Evolutionary conservation across 352 stramenopile species (phyloP).

Genomic region (Phytophthora litchii): DNA sequence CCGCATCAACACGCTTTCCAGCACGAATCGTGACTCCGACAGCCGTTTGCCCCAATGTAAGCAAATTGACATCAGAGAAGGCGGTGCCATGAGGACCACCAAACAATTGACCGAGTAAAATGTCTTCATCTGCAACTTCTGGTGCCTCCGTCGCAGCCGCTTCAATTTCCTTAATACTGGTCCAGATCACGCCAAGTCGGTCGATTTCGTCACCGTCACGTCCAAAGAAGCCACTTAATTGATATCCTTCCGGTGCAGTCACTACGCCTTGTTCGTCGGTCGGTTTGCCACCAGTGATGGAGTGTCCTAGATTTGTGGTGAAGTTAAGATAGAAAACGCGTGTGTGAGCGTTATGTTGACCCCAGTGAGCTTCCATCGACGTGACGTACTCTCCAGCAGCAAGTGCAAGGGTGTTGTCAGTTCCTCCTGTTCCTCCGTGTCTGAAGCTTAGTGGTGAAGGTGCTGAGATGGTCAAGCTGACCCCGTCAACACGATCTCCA

Average conservation of each 20-base stretch:
- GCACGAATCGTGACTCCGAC: constrained; percentile 19
- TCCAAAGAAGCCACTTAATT: constrained; percentile 25
- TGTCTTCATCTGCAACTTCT: constrained; percentile 20
- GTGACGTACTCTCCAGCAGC: constrained; percentile 21
- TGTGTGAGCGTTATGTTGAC: constrained; percentile 18
- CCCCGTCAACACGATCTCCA: constrained; percentile 37
- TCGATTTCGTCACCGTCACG: constrained; percentile 24
- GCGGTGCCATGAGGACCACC: constrained; percentile 17
- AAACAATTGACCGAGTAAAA: constrained; percentile 16
- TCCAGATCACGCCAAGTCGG: constrained; percentile 21
- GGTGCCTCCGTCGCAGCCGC: constrained; percentile 8
- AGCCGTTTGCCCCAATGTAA: constrained; percentile 15
- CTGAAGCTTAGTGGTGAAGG: constrained; percentile 33
- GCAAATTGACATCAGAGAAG: constrained; percentile 23
- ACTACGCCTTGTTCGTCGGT: constrained; percentile 19
- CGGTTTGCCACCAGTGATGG: constrained; percentile 7
- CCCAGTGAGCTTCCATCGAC: constrained; percentile 47
- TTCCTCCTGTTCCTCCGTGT: constrained; percentile 46
- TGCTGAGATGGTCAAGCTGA: constrained; percentile 40
- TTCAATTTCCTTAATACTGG: constrained; percentile 16
- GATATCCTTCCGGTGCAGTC: constrained; percentile 18
- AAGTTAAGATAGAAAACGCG: constrained; percentile 30
- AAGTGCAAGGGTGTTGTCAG: constrained; percentile 39
- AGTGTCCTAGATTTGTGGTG: constrained; percentile 18
- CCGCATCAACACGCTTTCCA: constrained; percentile 19